Conservation (phyloP, 2,329 filamentous ascomycete species). For the Albifimbria verrucaria region DNA sequence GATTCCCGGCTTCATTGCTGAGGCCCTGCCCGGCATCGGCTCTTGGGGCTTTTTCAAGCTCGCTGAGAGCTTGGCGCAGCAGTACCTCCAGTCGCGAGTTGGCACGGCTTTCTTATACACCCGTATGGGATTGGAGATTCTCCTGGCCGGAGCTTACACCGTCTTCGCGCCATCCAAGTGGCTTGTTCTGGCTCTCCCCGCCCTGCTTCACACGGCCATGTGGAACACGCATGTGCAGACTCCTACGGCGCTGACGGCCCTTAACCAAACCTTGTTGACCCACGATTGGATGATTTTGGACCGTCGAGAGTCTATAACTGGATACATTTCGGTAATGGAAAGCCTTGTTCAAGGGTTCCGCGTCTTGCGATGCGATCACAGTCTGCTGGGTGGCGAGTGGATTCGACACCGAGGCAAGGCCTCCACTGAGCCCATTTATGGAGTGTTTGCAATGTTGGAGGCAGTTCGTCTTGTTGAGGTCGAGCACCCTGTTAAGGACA, state of each 20-base stretch:
- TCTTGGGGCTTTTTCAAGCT: constrained; percentile 64
- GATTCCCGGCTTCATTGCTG: constrained; percentile 54
- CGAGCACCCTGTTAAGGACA: constrained; percentile 50
- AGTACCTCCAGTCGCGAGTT: constrained; percentile 46
- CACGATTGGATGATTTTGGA: constrained; percentile 75
- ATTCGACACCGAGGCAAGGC: constrained; percentile 49
- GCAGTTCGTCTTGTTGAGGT: constrained; percentile 77
- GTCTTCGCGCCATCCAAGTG: constrained; percentile 66
- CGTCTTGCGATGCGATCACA: constrained; percentile 90
- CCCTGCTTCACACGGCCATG: constrained; percentile 66
- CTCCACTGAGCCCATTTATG: constrained; percentile 84
- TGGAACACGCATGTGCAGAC: constrained; percentile 73
- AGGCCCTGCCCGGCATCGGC: constrained; percentile 62
- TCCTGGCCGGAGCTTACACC: constrained; percentile 63
- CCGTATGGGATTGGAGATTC: constrained; percentile 67
- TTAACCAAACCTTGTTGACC: constrained; percentile 64
- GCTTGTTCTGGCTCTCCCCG: constrained; percentile 65
- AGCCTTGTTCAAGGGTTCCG: constrained; percentile 68
- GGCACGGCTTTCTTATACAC: constrained; percentile 64
- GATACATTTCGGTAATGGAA: constrained; percentile 89
- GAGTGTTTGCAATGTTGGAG: constrained; percentile 94
- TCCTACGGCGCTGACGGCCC: constrained; percentile 51
- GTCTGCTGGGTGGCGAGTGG: constrained; percentile 91
- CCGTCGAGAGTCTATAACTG: constrained; percentile 80
- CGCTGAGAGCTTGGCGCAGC: constrained; percentile 38